Evolutionary conservation across 495 filamentous ascomycete genomes (phyloP).

Genomic region (Glonium stellatum): DNA sequence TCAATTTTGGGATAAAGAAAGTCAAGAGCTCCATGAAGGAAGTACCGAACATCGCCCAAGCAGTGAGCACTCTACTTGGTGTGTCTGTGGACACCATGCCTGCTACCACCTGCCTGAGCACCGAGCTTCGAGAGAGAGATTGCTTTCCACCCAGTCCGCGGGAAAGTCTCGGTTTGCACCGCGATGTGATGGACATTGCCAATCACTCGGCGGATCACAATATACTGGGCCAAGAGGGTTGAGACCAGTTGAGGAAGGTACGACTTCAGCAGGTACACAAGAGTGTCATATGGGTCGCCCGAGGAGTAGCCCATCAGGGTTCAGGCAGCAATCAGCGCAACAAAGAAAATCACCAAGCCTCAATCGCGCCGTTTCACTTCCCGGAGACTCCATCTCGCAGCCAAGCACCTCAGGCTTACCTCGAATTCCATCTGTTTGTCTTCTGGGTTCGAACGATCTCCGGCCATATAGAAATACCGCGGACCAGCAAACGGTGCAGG

Average conservation of each 20-base stretch:
- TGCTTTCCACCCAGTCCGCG: neutral
- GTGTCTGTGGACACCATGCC: slow-evolving; percentile 66
- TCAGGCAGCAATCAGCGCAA: neutral
- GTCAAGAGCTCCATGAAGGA: slow-evolving; percentile 23
- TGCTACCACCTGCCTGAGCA: slow-evolving; percentile 55
- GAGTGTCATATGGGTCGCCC: neutral
- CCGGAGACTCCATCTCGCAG: slow-evolving; percentile 7
- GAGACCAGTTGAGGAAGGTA: neutral
- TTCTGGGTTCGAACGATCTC: slow-evolving; percentile 18
- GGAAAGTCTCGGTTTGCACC: neutral
- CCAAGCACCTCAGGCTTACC: slow-evolving; percentile 17
- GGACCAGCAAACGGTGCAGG: neutral
- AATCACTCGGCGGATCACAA: neutral
- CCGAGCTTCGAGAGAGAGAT: neutral
- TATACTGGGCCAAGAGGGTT: neutral
- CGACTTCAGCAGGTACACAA: neutral
- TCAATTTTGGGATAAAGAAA: slow-evolving; percentile 54
- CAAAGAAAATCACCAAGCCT: neutral
- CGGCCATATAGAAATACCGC: neutral
- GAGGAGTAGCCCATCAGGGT: neutral
- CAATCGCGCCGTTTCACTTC: neutral
- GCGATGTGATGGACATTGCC: neutral
- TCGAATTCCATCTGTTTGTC: slow-evolving; percentile 25
- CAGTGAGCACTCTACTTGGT: slow-evolving; percentile 44
- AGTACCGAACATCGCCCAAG: slow-evolving; percentile 30